Evolutionary conservation across 768 basidiomycete species (phyloP).

Genomic region (Boletus coccyginus): DNA sequence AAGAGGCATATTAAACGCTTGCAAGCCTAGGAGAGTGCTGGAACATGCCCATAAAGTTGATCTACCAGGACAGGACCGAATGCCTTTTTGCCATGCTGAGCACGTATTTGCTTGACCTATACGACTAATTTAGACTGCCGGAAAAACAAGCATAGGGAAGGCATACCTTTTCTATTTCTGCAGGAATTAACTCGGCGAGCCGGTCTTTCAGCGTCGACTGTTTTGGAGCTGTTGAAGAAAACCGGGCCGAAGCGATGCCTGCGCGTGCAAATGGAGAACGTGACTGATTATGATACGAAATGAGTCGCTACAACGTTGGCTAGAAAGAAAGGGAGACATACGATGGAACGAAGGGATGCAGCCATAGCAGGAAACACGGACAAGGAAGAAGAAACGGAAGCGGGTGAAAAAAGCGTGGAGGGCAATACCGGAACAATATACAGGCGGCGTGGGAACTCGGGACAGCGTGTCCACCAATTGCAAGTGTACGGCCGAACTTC

Average conservation of each 20-base stretch:
- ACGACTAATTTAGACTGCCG: conserved; percentile 5
- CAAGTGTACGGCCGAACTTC: no score
- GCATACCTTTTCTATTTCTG: conserved; percentile 52
- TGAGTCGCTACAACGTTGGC: not conserved
- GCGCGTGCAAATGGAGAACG: conserved; percentile 47
- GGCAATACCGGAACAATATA: conserved; percentile 24
- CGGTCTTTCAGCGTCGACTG: conserved; percentile 86
- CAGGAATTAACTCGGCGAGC: conserved; percentile 89
- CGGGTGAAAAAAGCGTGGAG: conserved; percentile 14
- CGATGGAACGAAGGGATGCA: conserved; percentile 38
- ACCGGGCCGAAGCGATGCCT: conserved; percentile 48
- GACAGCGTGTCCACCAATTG: not conserved
- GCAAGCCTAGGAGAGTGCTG: not conserved
- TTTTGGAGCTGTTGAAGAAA: conserved; percentile 64
- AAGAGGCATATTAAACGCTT: conserved; percentile 2
- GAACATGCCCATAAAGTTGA: conserved; percentile 77
- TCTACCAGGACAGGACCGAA: conserved; percentile 91
- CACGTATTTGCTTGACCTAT: conserved; percentile 84
- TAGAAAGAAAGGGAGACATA: conserved; percentile 26
- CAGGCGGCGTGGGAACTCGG: conserved; percentile 12
- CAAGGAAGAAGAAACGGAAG: not conserved
- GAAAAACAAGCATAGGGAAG: not conserved
- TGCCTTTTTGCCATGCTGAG: conserved; percentile 86
- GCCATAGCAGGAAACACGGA: conserved; percentile 39
- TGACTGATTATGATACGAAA: conserved; percentile 39